phyloP scores from a whole-genome alignment of 116 monocot species.

The Trichopus zeylanicus region DNA sequence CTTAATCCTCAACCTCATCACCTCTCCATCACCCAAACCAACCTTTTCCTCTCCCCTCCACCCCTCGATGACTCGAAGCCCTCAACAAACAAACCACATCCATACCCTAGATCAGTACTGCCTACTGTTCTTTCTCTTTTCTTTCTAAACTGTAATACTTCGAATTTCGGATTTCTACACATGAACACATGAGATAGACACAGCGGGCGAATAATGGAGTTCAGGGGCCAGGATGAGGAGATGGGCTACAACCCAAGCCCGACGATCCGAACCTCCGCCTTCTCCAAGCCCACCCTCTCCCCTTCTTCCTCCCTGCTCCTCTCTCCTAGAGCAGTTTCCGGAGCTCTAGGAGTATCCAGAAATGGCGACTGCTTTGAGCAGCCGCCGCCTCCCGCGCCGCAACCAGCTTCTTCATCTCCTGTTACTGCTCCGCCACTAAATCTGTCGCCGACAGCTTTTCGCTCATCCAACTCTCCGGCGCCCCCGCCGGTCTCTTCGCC shows the following conservation, averaged over 20 bases:
- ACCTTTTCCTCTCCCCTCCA: too few relatives aligned
- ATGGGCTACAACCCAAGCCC: neutral
- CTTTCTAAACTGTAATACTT: too few relatives aligned
- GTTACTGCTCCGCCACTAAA: too few relatives aligned
- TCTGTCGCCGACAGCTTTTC: neutral
- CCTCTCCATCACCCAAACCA: too few relatives aligned
- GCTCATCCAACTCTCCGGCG: neutral
- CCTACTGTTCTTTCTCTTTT: too few relatives aligned
- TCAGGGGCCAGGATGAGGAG: slow-evolving; percentile 6
- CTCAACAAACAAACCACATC: too few relatives aligned
- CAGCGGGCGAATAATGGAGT: too few relatives aligned
- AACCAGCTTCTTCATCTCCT: neutral
- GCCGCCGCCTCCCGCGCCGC: neutral
- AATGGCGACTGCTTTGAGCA: neutral
- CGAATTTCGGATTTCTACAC: too few relatives aligned
- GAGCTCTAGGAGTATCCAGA: neutral
- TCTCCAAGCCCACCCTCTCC: slow-evolving; percentile 21
- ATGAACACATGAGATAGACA: too few relatives aligned
- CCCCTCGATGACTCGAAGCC: too few relatives aligned
- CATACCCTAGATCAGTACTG: too few relatives aligned
- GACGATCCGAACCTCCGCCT: slow-evolving; percentile 21
- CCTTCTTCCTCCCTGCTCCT: slow-evolving; percentile 11
- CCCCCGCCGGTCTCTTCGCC: neutral
- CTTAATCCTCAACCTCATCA: neutral
- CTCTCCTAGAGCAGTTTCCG: neutral